Evolutionary conservation across 1,139 yeast genomes (phyloP).

Genomic region (Candida mesenterica): DNA sequence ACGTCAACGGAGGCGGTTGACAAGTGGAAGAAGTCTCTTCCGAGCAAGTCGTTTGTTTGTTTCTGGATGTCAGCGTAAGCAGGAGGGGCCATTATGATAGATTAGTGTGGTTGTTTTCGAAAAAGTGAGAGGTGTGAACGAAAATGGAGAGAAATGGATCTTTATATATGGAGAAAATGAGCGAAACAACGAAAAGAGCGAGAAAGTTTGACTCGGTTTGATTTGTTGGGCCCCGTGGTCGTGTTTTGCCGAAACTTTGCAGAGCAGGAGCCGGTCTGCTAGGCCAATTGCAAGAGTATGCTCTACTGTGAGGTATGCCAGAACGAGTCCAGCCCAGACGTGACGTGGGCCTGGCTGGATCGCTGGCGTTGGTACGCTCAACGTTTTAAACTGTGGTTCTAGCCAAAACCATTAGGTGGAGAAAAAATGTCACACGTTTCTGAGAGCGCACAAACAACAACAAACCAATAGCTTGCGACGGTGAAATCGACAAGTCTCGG

Average conservation of each 20-base stretch:
- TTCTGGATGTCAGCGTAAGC: conserved; percentile 89
- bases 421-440: too few species aligned
- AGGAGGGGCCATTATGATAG: conserved; percentile 53
- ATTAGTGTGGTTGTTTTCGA: conserved; percentile 5
- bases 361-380: too few species aligned
- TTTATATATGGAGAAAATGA: conserved; percentile 8
- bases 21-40: conserved; percentile 90
- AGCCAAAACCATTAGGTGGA: too few species aligned
- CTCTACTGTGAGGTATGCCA: too few species aligned
- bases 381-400: too few species aligned
- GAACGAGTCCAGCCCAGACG: too few species aligned
- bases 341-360: too few species aligned
- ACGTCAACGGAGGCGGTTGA: conserved; percentile 86
- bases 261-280: too few species aligned
- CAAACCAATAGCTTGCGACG: too few species aligned
- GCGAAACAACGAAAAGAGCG: conserved; percentile 1
- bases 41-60: conserved; percentile 84
- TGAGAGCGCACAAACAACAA: too few species aligned
- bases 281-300: too few species aligned
- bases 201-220: conserved; percentile 5
- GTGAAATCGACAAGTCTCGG: too few species aligned
- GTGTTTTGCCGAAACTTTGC: conserved; percentile 6
- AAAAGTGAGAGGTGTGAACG: conserved; percentile 3
- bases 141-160: conserved; percentile 7
- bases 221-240: conserved; percentile 14